phyloP scores from a whole-genome alignment of 805 yeast species.

The Lipomyces orientalis region DNA sequence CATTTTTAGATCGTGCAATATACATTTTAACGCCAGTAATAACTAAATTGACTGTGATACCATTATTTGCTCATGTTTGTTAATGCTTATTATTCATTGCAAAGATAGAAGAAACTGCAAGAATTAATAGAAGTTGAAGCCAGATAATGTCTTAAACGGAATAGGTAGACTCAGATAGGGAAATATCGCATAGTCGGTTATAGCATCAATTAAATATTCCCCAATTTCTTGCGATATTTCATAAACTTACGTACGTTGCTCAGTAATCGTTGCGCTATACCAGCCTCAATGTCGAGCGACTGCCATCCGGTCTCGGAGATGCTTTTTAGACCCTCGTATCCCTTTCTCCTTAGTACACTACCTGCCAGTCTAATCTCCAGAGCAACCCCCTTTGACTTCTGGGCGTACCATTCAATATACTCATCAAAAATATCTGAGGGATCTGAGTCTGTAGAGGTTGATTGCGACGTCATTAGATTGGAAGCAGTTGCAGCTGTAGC shows the following conservation, averaged over 20 bases:
- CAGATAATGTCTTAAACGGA: background rate
- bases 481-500: background rate
- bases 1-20: slow-evolving; percentile 1
- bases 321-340: slow-evolving; percentile 1
- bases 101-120: background rate
- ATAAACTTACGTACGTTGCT: background rate
- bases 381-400: background rate
- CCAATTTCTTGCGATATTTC: background rate
- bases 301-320: slow-evolving; percentile 1
- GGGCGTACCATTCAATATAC: background rate
- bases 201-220: background rate
- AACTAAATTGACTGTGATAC: too few relatives aligned
- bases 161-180: background rate
- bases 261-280: background rate
- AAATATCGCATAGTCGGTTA: background rate
- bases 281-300: background rate
- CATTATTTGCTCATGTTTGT: too few relatives aligned
- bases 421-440: background rate
- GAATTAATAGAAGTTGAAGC: background rate
- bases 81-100: too few relatives aligned
- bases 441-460: background rate
- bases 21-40: background rate
- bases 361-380: background rate
- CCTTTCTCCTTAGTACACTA: background rate
- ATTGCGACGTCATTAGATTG: background rate